Base-by-base conservation (phyloP, 495 filamentous ascomycete genomes). In the Umbilicaria muhlenbergii region DNA sequence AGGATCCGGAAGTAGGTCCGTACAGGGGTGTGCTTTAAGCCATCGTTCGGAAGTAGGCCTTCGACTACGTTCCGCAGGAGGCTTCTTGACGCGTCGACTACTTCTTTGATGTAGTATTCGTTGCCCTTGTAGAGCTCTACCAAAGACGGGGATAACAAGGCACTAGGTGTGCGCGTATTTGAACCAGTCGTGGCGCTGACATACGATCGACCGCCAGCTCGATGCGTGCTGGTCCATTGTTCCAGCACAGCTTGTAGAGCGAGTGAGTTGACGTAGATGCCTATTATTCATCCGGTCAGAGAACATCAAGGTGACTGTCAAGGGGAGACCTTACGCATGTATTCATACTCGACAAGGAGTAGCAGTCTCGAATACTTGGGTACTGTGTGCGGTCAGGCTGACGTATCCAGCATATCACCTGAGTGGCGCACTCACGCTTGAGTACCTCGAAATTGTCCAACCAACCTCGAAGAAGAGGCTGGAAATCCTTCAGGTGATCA, bases 1-100 rank as follows among this genome's bases (percentile, higher is more conserved):
- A 96, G 74, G 55, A 98, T 93, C 38, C 91, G 78, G 67, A 95
- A 92, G 54, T 87, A 93, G 0, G 92, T 94, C 36, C 91, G 71
- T 16, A 95, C 88, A 0, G 91, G 88, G 0, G 84, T 86, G 54
- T 95, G 89, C 55, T 85, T 86, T 18, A 98, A 78, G 49, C 86
- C 86, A 38, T 83, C 84, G 2, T 73, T 75, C 0, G 88, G 86
- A 14, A 84, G 70, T 31, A 98, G 74, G 3, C 77, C 81, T 31
- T 96, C 79, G 6, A 92, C 77, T 0, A 96, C 88, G 0, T 78
- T 82, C 28, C 73, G 68, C 14, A 98, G 69, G 14, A 96, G 78
- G 44, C 78, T 87, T 16, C 91, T 79, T 24, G 84, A 81, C 14
- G 86, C 84, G 42, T 87, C 81, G 5, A 93, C 83, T 11, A 96